Percentiles rank a stretch among this genome's conserved stretches.
phyloP scores from a whole-genome alignment of 306 rosid genomes.

The Cajanus cajan region DNA sequence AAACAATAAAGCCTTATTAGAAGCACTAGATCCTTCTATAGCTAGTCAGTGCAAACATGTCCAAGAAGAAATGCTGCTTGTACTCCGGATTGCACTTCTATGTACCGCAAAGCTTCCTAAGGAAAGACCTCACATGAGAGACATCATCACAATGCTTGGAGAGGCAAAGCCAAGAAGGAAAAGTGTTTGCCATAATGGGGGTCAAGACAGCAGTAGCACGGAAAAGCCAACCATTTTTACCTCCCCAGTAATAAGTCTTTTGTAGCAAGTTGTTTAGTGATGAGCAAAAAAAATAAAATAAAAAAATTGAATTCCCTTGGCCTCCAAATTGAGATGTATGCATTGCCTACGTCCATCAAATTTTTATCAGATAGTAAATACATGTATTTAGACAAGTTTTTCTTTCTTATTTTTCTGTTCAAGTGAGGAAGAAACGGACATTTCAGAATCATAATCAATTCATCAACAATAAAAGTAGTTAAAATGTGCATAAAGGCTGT shows the following conservation, averaged over 20 bases:
- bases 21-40: constrained; percentile 57
- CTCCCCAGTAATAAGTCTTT: constrained; percentile 51
- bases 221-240: constrained; percentile 62
- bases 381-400: neutral
- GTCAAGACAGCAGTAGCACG: constrained; percentile 34
- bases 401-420: neutral
- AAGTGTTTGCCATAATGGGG: constrained; percentile 53
- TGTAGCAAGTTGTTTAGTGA: constrained; percentile 14
- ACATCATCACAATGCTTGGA: constrained; percentile 75
- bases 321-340: constrained; percentile 7
- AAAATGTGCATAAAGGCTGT: neutral
- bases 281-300: constrained; percentile 7
- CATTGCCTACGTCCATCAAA: neutral
- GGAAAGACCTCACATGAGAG: constrained; percentile 88
- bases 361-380: neutral
- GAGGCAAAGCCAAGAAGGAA: constrained; percentile 93
- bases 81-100: constrained; percentile 72
- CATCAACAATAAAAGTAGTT: neutral
- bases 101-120: constrained; percentile 80
- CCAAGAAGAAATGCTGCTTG: constrained; percentile 90
- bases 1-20: constrained; percentile 47
- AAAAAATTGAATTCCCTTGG: neutral
- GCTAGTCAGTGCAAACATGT: constrained; percentile 74
- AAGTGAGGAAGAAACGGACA: neutral
- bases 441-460: constrained; percentile 7